Conservation (phyloP, 495 filamentous ascomycete species). For the Bryoglossum gracile region DNA sequence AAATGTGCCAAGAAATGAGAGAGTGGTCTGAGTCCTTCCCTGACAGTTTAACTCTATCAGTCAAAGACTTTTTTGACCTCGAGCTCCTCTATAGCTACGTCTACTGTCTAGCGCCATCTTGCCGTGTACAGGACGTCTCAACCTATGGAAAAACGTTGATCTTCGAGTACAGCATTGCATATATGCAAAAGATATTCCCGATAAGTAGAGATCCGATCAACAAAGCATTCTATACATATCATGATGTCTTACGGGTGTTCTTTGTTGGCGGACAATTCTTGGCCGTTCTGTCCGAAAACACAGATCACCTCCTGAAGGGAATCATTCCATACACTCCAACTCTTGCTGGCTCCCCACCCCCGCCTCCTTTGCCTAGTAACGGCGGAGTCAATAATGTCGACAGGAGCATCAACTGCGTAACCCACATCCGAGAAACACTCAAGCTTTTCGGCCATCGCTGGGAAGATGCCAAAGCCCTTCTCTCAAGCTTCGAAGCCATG, state of each 20-base stretch:
- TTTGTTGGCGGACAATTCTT: conserved; percentile 66
- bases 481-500: conserved; percentile 34
- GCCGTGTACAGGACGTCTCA: conserved; percentile 53
- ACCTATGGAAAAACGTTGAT: conserved; percentile 66
- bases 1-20: conserved; percentile 54
- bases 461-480: conserved; percentile 37
- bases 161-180: conserved; percentile 74
- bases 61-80: conserved; percentile 65
- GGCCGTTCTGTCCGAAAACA: conserved; percentile 52
- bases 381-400: conserved; percentile 34
- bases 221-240: conserved; percentile 58
- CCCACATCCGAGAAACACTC: conserved; percentile 36
- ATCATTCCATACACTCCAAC: conserved; percentile 20
- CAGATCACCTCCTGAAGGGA: conserved; percentile 38
- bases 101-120: conserved; percentile 71
- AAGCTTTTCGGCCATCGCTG: conserved; percentile 43
- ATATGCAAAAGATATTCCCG: conserved; percentile 52
- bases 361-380: conserved; percentile 22
- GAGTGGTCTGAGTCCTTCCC: conserved; percentile 61
- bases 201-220: conserved; percentile 44
- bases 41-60: conserved; percentile 44
- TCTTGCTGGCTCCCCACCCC: conserved; percentile 16
- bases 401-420: conserved; percentile 38
- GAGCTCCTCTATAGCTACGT: conserved; percentile 81
- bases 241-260: conserved; percentile 64